phyloP scores from a whole-genome alignment of 2,329 filamentous ascomycete genomes.

The Aspergillus flavus region DNA sequence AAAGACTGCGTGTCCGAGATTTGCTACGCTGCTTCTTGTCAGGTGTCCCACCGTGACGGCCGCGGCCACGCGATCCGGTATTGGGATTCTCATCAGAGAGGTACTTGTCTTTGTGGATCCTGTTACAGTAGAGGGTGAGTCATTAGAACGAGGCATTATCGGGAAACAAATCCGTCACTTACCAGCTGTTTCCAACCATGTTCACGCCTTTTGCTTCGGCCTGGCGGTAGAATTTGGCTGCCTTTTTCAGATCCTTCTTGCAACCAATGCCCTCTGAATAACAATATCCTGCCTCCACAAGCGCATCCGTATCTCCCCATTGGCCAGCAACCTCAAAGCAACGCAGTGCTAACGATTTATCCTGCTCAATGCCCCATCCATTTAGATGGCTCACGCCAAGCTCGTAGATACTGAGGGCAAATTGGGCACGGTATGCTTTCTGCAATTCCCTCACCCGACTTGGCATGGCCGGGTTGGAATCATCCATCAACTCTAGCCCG shows the following conservation, averaged over 20 bases:
- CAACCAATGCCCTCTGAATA: constrained; percentile 92
- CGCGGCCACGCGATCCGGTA: constrained; percentile 34
- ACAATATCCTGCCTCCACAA: constrained; percentile 93
- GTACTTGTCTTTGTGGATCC: constrained; percentile 98
- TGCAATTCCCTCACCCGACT: constrained; percentile 65
- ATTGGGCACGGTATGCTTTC: constrained; percentile 86
- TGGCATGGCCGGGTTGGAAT: constrained; percentile 55
- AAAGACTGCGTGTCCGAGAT: constrained; percentile 73
- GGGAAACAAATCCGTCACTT: constrained; percentile 44
- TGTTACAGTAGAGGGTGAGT: constrained; percentile 40
- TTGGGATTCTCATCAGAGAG: constrained; percentile 63
- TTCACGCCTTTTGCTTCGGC: constrained; percentile 92
- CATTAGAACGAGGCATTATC: constrained; percentile 13
- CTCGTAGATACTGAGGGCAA: constrained; percentile 94
- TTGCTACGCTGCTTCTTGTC: constrained; percentile 74
- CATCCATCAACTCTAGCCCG: constrained; percentile 78
- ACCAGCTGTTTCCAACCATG: constrained; percentile 99
- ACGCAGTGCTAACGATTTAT: constrained; percentile 80
- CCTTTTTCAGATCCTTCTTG: constrained; percentile 95
- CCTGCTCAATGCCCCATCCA: constrained; percentile 94
- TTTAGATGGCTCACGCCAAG: constrained; percentile 97
- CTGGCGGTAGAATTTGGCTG: constrained; percentile 84
- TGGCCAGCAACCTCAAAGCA: constrained; percentile 96
- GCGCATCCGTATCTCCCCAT: constrained; percentile 93
- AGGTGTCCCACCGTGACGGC: constrained; percentile 46